Conservation (phyloP, 2,329 filamentous ascomycete species). For the Drechslerella dactyloides region DNA sequence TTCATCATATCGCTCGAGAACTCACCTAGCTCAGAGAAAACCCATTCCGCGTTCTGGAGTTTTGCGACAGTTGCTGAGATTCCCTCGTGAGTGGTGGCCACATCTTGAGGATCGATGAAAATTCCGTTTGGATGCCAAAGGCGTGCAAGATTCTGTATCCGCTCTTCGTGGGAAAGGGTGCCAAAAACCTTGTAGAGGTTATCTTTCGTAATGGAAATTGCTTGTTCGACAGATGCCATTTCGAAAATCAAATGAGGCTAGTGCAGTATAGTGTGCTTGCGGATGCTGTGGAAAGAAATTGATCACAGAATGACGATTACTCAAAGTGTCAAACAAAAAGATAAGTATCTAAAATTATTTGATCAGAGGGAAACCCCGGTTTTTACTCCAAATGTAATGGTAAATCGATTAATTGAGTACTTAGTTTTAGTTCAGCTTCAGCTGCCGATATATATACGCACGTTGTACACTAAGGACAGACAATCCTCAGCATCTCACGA, state of each 20-base stretch:
- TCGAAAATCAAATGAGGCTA: too few relatives aligned
- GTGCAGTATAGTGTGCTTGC: too few relatives aligned
- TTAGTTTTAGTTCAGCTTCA: too few relatives aligned
- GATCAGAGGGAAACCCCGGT: too few relatives aligned
- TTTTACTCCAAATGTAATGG: too few relatives aligned
- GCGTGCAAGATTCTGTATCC: conserved; percentile 13
- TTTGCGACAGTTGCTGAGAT: conserved; percentile 10
- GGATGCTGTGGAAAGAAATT: too few relatives aligned
- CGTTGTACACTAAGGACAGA: background rate
- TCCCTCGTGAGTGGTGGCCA: conserved; percentile 15
- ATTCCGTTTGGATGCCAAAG: conserved; percentile 30
- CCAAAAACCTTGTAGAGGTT: conserved; percentile 32
- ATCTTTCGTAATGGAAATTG: conserved; percentile 16
- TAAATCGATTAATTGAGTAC: too few relatives aligned
- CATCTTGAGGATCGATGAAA: conserved; percentile 18
- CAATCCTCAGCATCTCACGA: too few relatives aligned
- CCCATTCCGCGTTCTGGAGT: conserved; percentile 26
- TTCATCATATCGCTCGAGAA: background rate
- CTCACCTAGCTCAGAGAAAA: conserved; percentile 23
- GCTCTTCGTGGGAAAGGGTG: conserved; percentile 20
- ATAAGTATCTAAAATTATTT: too few relatives aligned
- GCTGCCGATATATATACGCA: too few relatives aligned
- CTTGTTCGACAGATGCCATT: conserved; percentile 24
- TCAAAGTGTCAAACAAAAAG: too few relatives aligned
- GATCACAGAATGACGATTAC: too few relatives aligned